These are phyloP conservation scores for Fusarium veterinarium DNA, from an alignment of 2,329 filamentous ascomycete species.

Conservation along the genomic window DNA sequence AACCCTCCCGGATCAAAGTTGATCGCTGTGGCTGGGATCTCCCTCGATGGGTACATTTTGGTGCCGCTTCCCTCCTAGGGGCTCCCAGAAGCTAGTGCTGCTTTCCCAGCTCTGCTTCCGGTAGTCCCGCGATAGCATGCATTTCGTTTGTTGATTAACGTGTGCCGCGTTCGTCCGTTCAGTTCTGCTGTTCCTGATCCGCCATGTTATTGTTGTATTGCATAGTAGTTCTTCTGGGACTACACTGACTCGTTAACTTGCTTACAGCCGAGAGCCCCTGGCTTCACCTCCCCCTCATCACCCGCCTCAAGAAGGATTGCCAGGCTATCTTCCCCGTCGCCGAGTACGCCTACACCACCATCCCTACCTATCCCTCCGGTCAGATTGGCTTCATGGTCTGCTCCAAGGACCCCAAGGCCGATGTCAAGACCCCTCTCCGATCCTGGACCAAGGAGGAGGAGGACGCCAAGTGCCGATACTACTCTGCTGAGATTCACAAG, in stretches of 20 bases:
- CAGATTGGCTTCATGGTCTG: slow-evolving; percentile 99
- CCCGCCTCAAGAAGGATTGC: slow-evolving; percentile 96
- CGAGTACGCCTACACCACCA: slow-evolving; percentile 99
- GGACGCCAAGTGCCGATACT: slow-evolving; percentile 93
- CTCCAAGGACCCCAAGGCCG: slow-evolving; percentile 88
- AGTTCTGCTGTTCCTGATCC: slow-evolving; percentile 37
- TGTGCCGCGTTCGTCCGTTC: slow-evolving; percentile 18
- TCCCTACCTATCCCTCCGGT: slow-evolving; percentile 97
- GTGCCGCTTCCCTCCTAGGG: slow-evolving; percentile 48
- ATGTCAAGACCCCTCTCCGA: slow-evolving; percentile 88
- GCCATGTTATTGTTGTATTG: slow-evolving; percentile 30
- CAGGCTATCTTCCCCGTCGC: slow-evolving; percentile 96
- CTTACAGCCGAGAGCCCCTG: slow-evolving; percentile 95
- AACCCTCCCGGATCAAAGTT: slow-evolving; percentile 37
- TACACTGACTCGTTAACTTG: slow-evolving; percentile 30
- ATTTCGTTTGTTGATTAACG: slow-evolving; percentile 26
- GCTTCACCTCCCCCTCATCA: slow-evolving; percentile 95
- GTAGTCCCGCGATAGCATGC: slow-evolving; percentile 52
- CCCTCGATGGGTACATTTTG: slow-evolving; percentile 43
- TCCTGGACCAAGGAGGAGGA: slow-evolving; percentile 88
- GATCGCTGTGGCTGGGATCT: slow-evolving; percentile 25
- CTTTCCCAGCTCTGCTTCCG: slow-evolving; percentile 52
- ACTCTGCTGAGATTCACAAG: slow-evolving; percentile 96
- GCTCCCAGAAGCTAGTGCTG: slow-evolving; percentile 54
- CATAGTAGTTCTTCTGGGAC: slow-evolving; percentile 15